Conservation (phyloP, 768 basidiomycete species). For the Panellus pusillus region DNA sequence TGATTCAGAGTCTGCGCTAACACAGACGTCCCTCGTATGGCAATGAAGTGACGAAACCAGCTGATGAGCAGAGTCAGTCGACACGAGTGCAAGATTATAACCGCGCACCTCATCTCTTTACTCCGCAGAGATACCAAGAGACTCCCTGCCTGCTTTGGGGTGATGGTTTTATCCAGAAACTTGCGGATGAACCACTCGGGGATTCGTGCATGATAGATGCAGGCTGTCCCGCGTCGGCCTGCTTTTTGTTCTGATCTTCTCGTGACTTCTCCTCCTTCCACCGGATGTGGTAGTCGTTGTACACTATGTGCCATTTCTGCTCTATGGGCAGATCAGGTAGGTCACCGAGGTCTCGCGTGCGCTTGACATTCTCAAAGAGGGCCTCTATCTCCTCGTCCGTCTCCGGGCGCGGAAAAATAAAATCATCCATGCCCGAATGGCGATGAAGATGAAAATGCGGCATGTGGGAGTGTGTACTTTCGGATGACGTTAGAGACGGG, state of each 20-base stretch:
- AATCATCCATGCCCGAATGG: slow-evolving; percentile 42
- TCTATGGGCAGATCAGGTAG: slow-evolving; percentile 64
- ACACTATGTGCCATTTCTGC: slow-evolving; percentile 92
- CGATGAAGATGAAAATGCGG: slow-evolving; percentile 53
- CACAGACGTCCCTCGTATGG: slow-evolving; percentile 80
- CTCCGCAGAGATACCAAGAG: slow-evolving; percentile 78
- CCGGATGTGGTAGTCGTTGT: slow-evolving; percentile 76
- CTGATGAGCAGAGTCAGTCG: slow-evolving; percentile 38
- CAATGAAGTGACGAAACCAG: slow-evolving; percentile 79
- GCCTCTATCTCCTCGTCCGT: slow-evolving; percentile 75
- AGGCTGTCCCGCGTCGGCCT: slow-evolving; percentile 57
- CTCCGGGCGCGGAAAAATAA: slow-evolving; percentile 75
- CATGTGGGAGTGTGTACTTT: slow-evolving; percentile 47
- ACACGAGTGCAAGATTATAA: neutral
- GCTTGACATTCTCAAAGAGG: slow-evolving; percentile 76
- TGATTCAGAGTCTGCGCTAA: slow-evolving; percentile 76
- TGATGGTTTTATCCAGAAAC: slow-evolving; percentile 85
- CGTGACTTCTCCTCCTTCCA: slow-evolving; percentile 73
- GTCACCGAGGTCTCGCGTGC: slow-evolving; percentile 64
- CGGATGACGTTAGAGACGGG: slow-evolving; percentile 51
- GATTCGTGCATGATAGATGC: slow-evolving; percentile 60
- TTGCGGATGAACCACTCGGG: slow-evolving; percentile 91
- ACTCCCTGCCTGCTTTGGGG: slow-evolving; percentile 73
- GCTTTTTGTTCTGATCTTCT: slow-evolving; percentile 61
- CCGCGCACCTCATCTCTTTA: slow-evolving; percentile 70